Percentiles rank a stretch among this genome's conserved stretches.
These are phyloP conservation scores for Hericium alpestre DNA, from an alignment of 768 basidiomycete genomes.

Conservation along the genomic window DNA sequence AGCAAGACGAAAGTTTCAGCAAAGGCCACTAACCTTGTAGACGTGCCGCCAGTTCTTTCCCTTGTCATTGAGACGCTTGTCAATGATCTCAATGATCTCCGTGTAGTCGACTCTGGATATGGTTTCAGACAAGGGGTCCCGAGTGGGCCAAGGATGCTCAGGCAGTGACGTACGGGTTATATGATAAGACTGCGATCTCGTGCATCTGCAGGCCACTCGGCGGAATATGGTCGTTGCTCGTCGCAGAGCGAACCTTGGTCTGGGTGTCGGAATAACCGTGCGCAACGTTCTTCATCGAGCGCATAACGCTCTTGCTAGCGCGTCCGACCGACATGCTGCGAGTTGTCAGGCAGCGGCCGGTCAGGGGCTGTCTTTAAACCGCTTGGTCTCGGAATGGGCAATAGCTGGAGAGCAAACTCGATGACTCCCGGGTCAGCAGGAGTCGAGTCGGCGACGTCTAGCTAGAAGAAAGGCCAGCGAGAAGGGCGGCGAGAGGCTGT, in stretches of 20 bases:
- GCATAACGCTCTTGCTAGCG: slow-evolving; percentile 50
- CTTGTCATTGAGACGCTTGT: slow-evolving; percentile 94
- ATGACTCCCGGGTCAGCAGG: no score
- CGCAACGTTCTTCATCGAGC: slow-evolving; percentile 87
- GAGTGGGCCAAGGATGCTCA: slow-evolving; percentile 15
- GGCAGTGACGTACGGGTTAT: slow-evolving; percentile 62
- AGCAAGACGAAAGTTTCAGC: background rate
- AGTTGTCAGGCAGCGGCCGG: background rate
- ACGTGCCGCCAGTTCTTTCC: slow-evolving; percentile 99
- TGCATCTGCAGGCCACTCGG: slow-evolving; percentile 96
- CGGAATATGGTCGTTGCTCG: slow-evolving; percentile 92
- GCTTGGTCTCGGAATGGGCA: no score
- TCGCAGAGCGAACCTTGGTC: slow-evolving; percentile 89
- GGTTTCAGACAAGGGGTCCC: background rate
- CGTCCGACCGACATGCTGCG: background rate
- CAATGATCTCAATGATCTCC: slow-evolving; percentile 97
- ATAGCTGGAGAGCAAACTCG: no score
- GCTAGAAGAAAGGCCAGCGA: no score
- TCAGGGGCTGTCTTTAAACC: no score
- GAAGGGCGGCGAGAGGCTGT: no score
- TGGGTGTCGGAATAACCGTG: slow-evolving; percentile 90
- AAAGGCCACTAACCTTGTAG: slow-evolving; percentile 61
- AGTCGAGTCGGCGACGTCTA: no score
- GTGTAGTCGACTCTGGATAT: slow-evolving; percentile 74
- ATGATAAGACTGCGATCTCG: slow-evolving; percentile 90